Evolutionary conservation across 2,329 filamentous ascomycete genomes (phyloP), one percentile per base, ranked within the genome.

Genomic region (Xylogone sp.): DNA sequence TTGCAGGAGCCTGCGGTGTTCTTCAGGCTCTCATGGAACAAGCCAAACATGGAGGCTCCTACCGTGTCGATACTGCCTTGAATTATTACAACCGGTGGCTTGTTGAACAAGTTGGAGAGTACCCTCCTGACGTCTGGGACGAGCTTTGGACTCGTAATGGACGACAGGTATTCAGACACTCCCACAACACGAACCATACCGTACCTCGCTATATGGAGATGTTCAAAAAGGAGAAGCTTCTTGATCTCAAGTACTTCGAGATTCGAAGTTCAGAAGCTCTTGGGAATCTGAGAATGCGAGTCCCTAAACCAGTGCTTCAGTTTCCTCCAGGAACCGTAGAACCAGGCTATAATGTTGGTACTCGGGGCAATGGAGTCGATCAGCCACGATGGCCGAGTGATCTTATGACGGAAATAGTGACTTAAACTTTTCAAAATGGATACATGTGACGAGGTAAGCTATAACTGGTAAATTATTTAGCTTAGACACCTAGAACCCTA

Each of bases 241-340:
- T 81, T 52, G 68, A 73, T 5, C 69, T 73, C 0, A 62, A 66
- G 0, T 81, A 78, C 61, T 81, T 81, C 51, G 71, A 77, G 60
- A 58, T 61, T 34, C 59, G 69, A 12, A 54, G 64, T n/a, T 68
- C 68, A 3, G 65, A 66, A 47, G 68, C 68, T 3, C 57, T 77
- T 18, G 70, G 65, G 0, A 66, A 60, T 39, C 34, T 39, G 6
- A 18, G 34, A 18, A 16, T 39, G 16, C 62, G 66, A 1, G 63
- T 79, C 21, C 51, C 74, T 9, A 76, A 73, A 55, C 75, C 75
- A 0, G 62, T 78, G 7, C 64, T 73, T 3, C 62, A 66, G 42
- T 78, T 70, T 47, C 52, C 53, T 18, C 58, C 65, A 19, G 62
- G 64, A 10, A 60, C 63, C 27, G 69, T 76, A 9, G 59, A 71